These are phyloP conservation scores for Talaromyces sp. DNA, from an alignment of 2,329 filamentous ascomycete genomes.

Conservation along the genomic window DNA sequence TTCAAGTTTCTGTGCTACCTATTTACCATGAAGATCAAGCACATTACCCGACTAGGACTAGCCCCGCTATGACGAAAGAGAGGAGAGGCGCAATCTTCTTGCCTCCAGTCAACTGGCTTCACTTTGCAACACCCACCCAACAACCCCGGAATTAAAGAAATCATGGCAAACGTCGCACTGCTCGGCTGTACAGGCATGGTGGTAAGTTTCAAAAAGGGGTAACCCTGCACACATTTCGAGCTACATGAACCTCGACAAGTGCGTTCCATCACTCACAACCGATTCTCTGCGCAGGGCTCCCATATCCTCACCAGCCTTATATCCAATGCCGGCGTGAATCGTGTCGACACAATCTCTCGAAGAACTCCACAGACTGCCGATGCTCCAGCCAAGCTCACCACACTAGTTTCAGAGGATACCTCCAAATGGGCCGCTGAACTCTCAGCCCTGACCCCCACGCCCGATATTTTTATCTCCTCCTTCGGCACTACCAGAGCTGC, in stretches of 20 bases:
- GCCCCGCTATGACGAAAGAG: neutral
- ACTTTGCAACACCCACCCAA: neutral
- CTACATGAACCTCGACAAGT: no score
- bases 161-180: conserved; percentile 50
- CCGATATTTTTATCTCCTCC: conserved; percentile 71
- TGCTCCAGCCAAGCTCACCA: conserved; percentile 63
- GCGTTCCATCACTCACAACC: no score
- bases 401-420: conserved; percentile 69
- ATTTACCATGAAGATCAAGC: no score
- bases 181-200: conserved; percentile 54
- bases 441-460: conserved; percentile 56
- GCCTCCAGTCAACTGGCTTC: neutral
- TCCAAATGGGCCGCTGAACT: conserved; percentile 69
- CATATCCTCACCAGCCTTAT: conserved; percentile 67
- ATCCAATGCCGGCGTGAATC: conserved; percentile 39
- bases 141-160: neutral
- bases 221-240: neutral
- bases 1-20: no score
- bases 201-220: conserved; percentile 38
- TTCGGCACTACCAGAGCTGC: conserved; percentile 77
- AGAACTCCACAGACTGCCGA: conserved; percentile 46
- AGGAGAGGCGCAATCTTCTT: neutral
- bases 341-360: conserved; percentile 51
- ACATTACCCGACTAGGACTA: conserved; percentile 4
- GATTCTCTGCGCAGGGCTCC: conserved; percentile 58